These are phyloP conservation scores for Erythrobasidium hasegawianum DNA, from an alignment of 1,284 basidiomycete genomes.

Conservation along the genomic window DNA sequence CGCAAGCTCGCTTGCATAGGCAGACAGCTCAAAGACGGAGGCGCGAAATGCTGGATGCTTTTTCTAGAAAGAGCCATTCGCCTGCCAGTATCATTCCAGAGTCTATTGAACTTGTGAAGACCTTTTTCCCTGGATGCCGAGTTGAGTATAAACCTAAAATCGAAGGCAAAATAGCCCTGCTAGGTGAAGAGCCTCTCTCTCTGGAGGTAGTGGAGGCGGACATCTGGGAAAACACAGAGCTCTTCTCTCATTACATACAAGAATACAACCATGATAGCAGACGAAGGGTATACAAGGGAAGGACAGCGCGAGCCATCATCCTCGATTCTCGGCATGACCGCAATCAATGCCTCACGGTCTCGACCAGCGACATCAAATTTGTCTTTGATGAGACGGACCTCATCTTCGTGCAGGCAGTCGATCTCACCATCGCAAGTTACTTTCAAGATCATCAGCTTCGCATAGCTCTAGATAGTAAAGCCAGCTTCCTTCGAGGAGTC, in stretches of 20 bases:
- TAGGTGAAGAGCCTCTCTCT: neutral
- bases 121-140: too few species aligned
- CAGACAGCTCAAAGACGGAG: too few species aligned
- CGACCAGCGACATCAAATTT: neutral
- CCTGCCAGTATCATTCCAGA: too few species aligned
- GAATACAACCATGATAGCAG: neutral
- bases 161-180: neutral
- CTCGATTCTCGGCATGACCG: neutral
- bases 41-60: too few species aligned
- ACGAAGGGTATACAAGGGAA: neutral
- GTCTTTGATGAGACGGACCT: neutral
- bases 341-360: neutral
- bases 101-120: too few species aligned
- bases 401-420: neutral
- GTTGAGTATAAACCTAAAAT: too few species aligned
- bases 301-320: neutral
- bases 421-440: neutral
- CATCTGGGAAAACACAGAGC: neutral
- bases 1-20: too few species aligned
- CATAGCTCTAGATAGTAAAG: neutral
- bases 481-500: neutral
- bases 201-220: neutral
- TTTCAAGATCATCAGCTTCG: neutral
- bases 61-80: too few species aligned
- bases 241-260: neutral